A percentile compares a stretch with the other conserved stretches of the same genome.
Conservation (phyloP, 2,329 filamentous ascomycete genomes). For the Mycocentrospora acerina region DNA sequence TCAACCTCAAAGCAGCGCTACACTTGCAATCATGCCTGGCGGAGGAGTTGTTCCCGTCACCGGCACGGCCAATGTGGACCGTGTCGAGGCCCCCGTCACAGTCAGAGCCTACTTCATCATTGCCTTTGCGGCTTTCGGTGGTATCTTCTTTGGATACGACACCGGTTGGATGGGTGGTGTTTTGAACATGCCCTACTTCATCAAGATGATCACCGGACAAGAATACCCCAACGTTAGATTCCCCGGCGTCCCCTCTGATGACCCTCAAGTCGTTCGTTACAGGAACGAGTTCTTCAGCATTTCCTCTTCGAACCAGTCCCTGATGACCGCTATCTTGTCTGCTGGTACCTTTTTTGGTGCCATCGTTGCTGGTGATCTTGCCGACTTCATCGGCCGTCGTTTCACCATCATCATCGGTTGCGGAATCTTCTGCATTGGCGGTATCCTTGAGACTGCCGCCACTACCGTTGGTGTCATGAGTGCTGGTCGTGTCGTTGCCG, state of each 20-base stretch:
- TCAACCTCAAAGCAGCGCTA: conserved; percentile 11
- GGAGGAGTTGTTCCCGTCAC: conserved; percentile 38
- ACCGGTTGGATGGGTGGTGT: conserved; percentile 76
- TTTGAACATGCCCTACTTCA: conserved; percentile 48
- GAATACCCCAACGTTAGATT: conserved; percentile 45
- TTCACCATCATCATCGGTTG: conserved; percentile 63
- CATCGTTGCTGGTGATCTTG: conserved; percentile 58
- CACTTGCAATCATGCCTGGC: conserved; percentile 38
- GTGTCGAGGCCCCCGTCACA: conserved; percentile 56
- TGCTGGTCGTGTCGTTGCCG: conserved; percentile 72
- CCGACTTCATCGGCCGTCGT: conserved; percentile 67
- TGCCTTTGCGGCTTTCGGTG: conserved; percentile 53
- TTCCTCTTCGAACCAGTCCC: conserved; percentile 49
- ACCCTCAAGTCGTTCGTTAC: conserved; percentile 62
- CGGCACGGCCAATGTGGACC: conserved; percentile 53
- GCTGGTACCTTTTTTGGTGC: conserved; percentile 77
- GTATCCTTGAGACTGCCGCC: conserved; percentile 61
- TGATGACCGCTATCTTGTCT: conserved; percentile 73
- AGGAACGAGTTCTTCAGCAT: conserved; percentile 45
- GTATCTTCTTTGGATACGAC: conserved; percentile 73
- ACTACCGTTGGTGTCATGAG: conserved; percentile 64
- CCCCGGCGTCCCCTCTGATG: conserved; percentile 53
- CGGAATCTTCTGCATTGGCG: conserved; percentile 60
- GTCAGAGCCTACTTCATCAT: conserved; percentile 50
- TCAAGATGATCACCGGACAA: conserved; percentile 37